phyloP scores from a whole-genome alignment of 2,329 filamentous ascomycete species.

The Colletotrichum lupini region DNA sequence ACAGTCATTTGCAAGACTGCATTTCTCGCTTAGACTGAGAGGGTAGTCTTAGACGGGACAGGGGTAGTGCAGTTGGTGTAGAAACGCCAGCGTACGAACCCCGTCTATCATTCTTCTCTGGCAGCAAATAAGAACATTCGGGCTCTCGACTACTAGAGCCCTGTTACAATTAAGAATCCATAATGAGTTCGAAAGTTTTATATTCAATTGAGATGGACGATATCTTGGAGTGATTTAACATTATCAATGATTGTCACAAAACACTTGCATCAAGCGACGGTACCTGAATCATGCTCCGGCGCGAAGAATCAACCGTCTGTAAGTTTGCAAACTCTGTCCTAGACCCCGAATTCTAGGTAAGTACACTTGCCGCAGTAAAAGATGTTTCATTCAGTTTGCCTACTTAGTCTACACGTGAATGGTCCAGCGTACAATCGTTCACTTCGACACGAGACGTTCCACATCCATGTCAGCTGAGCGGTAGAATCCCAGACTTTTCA shows the following conservation, averaged over 20 bases:
- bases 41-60: not conserved
- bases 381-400: not conserved
- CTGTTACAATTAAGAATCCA: not conserved
- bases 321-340: not conserved
- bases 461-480: conserved; percentile 50
- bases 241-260: conserved; percentile 40
- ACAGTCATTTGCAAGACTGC: conserved; percentile 14
- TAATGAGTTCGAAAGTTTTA: not conserved
- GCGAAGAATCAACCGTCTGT: not conserved
- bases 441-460: conserved; percentile 48
- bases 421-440: not conserved
- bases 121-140: not conserved
- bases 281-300: not conserved
- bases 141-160: too few species aligned
- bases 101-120: not conserved
- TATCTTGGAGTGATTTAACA: conserved; percentile 31
- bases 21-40: not conserved
- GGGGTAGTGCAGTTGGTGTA: too few species aligned
- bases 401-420: not conserved
- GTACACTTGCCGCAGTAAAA: not conserved
- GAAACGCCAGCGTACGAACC: not conserved
- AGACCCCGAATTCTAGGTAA: not conserved
- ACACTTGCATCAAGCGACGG: not conserved
- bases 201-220: too few species aligned
- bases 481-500: conserved; percentile 62